phyloP scores from a whole-genome alignment of 108 stramenopile species.

The Pelagomonas calceolata region DNA sequence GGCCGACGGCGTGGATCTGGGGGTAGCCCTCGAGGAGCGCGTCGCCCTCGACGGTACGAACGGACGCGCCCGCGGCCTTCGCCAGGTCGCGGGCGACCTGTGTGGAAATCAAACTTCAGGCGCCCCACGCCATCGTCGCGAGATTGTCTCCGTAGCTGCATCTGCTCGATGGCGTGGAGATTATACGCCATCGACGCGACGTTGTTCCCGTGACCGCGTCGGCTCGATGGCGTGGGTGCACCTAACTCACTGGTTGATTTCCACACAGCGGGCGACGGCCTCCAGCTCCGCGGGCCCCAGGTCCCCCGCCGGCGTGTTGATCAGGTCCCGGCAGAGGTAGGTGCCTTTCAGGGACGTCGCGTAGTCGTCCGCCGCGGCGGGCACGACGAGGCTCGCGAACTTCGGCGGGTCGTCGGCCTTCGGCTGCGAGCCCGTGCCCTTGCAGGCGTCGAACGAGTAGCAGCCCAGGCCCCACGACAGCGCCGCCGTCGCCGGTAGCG shows the following conservation, averaged over 20 bases:
- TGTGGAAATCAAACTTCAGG: too few species aligned
- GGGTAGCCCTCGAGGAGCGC: conserved; percentile 6
- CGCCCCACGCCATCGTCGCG: too few species aligned
- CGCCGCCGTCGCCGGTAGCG: not conserved
- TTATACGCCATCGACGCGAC: too few species aligned
- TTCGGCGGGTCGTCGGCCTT: too few species aligned
- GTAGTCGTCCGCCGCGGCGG: not conserved
- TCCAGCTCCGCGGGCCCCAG: conserved; percentile 5
- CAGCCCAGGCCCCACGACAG: not conserved
- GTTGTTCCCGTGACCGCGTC: too few species aligned
- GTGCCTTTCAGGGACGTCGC: conserved; percentile 13
- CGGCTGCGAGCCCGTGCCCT: not conserved
- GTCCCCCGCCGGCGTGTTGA: conserved; percentile 18
- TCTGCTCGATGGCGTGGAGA: too few species aligned
- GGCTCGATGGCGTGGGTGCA: too few species aligned
- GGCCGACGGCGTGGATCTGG: conserved; percentile 22
- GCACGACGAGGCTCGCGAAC: not conserved
- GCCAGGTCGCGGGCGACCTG: too few species aligned
- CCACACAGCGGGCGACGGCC: too few species aligned
- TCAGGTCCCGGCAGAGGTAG: conserved; percentile 23
- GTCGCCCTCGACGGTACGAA: not conserved
- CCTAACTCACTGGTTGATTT: too few species aligned
- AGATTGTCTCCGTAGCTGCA: too few species aligned
- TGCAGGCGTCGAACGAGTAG: not conserved
- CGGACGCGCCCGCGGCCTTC: not conserved